Evolutionary conservation across 1,139 yeast genomes (phyloP), one percentile per base, ranked within the genome.

Genomic region (Arxiozyma telluris): DNA sequence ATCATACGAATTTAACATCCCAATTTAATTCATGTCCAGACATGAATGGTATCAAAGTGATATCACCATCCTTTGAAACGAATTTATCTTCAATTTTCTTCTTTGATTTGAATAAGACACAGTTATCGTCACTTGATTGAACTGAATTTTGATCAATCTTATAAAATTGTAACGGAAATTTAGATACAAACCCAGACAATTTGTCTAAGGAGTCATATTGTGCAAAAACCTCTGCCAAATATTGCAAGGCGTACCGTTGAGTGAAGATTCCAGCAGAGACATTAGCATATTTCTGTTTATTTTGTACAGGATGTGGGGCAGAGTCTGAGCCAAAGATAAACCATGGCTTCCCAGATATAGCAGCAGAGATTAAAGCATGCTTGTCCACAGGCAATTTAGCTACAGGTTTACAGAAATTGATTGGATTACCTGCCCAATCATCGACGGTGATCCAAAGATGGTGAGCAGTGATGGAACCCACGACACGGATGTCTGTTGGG

Each of bases 191-290:
- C 46, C 74, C 79, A 61, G 78, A 83, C 64, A 93, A 76, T 55
- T 78, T 79, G 47, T 83, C 84, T 47, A 93, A 71, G 58, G 83
- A 80, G 20, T 78, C 82, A 17, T 74, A 77, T 55, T 76, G 71
- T 27, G 87, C 96, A 66, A 94, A 94, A 2, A 87, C 81, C 65
- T 91, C 86, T 5, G 98, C 98, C 41, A 93, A 76, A 62, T 93
- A 93, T 21, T 90, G 78, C 41, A 93, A 73, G 2, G 87, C 96
- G 64, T 81, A 82, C 25, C 90, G 80, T 69, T 93, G 98, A 3
- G 98, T 88, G 72, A 80, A 93, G 18, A 93, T 96, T 62, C 99
- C 99, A 18, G 99, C 99, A 65, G 98, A 91, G 17, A 93, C 97
- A 23, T 93, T 94, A 43, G 76, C 74, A 61, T 83, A 91, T 58